Evolutionary conservation across 1,284 basidiomycete species (phyloP).

Genomic region (Gomphus bonarii): DNA sequence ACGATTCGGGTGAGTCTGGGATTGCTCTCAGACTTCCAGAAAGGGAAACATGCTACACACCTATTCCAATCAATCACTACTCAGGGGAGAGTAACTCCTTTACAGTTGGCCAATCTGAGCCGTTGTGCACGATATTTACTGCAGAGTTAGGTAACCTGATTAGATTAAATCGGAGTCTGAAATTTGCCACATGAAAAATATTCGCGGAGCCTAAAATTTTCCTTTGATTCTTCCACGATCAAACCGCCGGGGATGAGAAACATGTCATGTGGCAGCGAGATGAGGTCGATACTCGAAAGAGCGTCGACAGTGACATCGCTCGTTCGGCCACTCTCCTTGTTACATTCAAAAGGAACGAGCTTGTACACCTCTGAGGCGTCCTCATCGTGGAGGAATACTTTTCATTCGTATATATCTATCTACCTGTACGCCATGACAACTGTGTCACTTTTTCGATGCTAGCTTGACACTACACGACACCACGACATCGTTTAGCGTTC

Average conservation of each 20-base stretch:
- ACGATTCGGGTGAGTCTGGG: not conserved
- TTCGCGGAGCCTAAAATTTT: not conserved
- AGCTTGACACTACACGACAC: no score
- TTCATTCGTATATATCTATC: no score
- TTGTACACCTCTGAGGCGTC: slow-evolving; percentile 26
- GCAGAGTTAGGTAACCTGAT: no score
- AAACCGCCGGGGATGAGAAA: slow-evolving; percentile 38
- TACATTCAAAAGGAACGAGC: slow-evolving; percentile 39
- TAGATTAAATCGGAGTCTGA: not conserved
- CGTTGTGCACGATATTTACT: no score
- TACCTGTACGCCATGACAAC: no score
- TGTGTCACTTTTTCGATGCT: no score
- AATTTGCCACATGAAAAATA: not conserved
- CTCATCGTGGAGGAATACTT: not conserved
- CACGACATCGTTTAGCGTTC: no score
- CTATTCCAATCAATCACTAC: no score
- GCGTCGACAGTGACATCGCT: slow-evolving; percentile 33
- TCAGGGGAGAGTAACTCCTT: no score
- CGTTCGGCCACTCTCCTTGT: slow-evolving; percentile 42
- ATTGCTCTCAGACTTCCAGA: not conserved
- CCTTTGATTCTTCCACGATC: slow-evolving; percentile 40
- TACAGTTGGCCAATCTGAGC: no score
- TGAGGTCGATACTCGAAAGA: slow-evolving; percentile 28
- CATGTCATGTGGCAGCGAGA: slow-evolving; percentile 29
- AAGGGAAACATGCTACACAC: no score